phyloP scores from a whole-genome alignment of 306 rosid species.

The Sicyos baderoa region DNA sequence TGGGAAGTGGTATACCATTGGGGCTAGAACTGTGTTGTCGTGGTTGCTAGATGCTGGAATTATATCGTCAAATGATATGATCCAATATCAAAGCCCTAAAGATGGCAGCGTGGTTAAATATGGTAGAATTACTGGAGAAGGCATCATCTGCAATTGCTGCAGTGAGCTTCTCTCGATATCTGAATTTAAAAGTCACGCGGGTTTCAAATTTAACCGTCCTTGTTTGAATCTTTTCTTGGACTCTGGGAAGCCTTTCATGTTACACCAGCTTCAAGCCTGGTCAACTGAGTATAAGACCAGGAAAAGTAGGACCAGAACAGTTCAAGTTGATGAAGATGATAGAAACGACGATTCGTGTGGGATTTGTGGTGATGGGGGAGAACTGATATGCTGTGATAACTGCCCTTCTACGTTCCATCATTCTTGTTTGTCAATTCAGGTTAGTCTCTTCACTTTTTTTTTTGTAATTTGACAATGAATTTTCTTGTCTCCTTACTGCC shows the following conservation, averaged over 20 bases:
- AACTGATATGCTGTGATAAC: slow-evolving; percentile 86
- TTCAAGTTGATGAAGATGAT: slow-evolving; percentile 52
- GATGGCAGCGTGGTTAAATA: slow-evolving; percentile 56
- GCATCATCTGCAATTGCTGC: slow-evolving; percentile 79
- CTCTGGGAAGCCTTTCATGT: slow-evolving; percentile 77
- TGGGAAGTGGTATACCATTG: slow-evolving; percentile 47
- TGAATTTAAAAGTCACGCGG: slow-evolving; percentile 78
- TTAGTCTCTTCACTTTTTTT: slow-evolving; percentile 29
- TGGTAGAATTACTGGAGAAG: slow-evolving; percentile 72
- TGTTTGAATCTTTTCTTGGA: slow-evolving; percentile 84
- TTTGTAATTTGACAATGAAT: slow-evolving; percentile 23
- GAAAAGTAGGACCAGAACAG: slow-evolving; percentile 48
- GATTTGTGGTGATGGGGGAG: slow-evolving; percentile 92
- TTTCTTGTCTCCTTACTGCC: slow-evolving; percentile 17
- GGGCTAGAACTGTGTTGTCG: slow-evolving; percentile 65
- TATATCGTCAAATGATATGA: slow-evolving; percentile 54
- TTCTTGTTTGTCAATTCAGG: slow-evolving; percentile 80
- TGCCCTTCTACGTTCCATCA: slow-evolving; percentile 92
- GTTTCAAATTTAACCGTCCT: slow-evolving; percentile 70
- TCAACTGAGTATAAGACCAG: slow-evolving; percentile 80
- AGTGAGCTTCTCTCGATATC: slow-evolving; percentile 49
- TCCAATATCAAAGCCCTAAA: slow-evolving; percentile 63
- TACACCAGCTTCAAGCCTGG: slow-evolving; percentile 99
- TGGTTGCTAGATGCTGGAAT: slow-evolving; percentile 80
- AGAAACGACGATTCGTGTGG: slow-evolving; percentile 92